Conservation (phyloP, 208 protist genomes). For the Crithidia expoeki region DNA sequence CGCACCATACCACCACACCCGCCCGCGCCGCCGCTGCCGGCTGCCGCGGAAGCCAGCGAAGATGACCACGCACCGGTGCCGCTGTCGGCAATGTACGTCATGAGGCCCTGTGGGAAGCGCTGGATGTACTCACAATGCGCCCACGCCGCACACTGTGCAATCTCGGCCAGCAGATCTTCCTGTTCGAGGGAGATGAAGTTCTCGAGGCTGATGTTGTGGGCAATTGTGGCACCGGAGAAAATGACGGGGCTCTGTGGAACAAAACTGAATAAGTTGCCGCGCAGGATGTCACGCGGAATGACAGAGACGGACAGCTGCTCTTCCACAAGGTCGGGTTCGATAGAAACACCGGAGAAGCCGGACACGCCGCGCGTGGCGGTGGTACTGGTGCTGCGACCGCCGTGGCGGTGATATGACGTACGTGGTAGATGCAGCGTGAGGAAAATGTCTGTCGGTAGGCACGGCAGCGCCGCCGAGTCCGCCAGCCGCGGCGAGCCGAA, state of each 20-base stretch:
- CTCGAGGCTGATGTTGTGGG: constrained; percentile 81
- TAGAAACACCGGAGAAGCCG: neutral
- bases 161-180: constrained; percentile 36
- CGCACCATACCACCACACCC: constrained; percentile 46
- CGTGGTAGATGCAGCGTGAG: constrained; percentile 23
- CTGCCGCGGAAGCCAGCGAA: constrained; percentile 12
- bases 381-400: neutral
- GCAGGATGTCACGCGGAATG: constrained; percentile 48
- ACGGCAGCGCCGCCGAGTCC: neutral
- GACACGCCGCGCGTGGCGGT: constrained; percentile 1
- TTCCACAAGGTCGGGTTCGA: neutral
- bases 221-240: constrained; percentile 73
- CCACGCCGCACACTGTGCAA: constrained; percentile 43
- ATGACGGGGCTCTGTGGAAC: constrained; percentile 74
- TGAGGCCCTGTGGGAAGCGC: constrained; percentile 61
- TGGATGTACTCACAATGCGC: constrained; percentile 69
- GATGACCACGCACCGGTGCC: constrained; percentile 30
- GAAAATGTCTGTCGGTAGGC: constrained; percentile 6
- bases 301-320: constrained; percentile 36
- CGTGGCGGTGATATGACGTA: neutral
- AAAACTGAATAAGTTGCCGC: constrained; percentile 63
- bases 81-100: constrained; percentile 58
- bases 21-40: constrained; percentile 23
- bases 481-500: constrained; percentile 18
- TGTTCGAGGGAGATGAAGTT: constrained; percentile 56